Evolutionary conservation across 2,329 filamentous ascomycete species (phyloP), one percentile per base, ranked within the genome.

Genomic region (Eutypa lata): DNA sequence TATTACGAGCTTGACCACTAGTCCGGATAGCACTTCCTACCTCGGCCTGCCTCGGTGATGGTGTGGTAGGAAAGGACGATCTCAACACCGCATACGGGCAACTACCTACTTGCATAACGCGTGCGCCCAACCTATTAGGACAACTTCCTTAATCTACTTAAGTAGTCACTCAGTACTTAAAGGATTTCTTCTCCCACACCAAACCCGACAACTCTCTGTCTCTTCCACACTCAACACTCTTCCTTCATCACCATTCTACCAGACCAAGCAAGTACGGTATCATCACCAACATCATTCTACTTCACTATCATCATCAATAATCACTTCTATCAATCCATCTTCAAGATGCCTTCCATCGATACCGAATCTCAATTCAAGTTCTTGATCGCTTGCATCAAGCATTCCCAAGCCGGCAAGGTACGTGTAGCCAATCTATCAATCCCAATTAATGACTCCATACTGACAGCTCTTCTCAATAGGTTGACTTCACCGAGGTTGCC

Each of bases 401-500:
- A 84, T 68, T 79, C 82, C 10, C 76, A 71, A 61, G 76, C 77
- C 56, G 85, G 85, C 55, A 83, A 81, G 67, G 86, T 87, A 69
- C 63, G 73, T 19, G 24, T 21, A 13, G 33, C n/a, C 7, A 19
- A 21, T 33, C 19, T 21, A 47, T 44, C 26, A 42, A 22, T n/a
- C 7, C 26, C 16, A n/a, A 8, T 14, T 26, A 48, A 28, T 19
- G 11, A 33, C 16, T 3, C 2, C 24, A 26, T 16, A 2, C 28
- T 16, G 8, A 21, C 19, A 38, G 13, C 13, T 38, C 6, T 7
- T 16, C 54, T 6, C 42, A 19, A 16, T 51, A 89, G 86, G 76
- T 88, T 6, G 81, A 90, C 62, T 90, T 88, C 59, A 71, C 69
- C 6, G 75, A 77, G 47, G 87, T 90, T n/a, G 83, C 84, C 11